Percentiles rank a stretch among this genome's conserved stretches.
phyloP scores from a whole-genome alignment of 768 basidiomycete genomes.

The Psilocybe tampanensis region DNA sequence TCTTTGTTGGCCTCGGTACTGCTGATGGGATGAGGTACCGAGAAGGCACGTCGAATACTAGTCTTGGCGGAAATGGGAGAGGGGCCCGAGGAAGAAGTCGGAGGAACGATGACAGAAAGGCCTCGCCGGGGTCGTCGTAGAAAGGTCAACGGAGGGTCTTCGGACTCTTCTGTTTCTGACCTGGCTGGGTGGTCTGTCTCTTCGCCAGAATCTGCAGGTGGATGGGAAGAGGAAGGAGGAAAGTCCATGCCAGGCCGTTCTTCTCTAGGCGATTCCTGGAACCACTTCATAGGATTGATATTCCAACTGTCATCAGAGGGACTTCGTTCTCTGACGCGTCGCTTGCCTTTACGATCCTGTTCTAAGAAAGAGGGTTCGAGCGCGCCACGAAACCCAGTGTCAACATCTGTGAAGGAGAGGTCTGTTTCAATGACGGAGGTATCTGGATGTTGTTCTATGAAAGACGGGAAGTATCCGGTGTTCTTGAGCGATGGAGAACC shows the following conservation, averaged over 20 bases:
- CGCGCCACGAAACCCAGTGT: constrained; percentile 62
- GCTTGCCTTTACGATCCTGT: constrained; percentile 50
- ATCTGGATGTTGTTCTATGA: constrained; percentile 30
- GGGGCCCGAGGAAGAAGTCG: constrained; percentile 7
- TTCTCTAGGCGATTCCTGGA: constrained; percentile 53
- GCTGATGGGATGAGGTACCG: constrained; percentile 30
- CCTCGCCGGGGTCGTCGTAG: constrained; percentile 18
- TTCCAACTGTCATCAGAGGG: constrained; percentile 55
- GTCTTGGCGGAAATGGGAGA: constrained; percentile 11
- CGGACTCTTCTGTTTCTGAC: constrained; percentile 15
- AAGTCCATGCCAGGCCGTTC: constrained; percentile 42
- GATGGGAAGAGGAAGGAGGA: constrained; percentile 15
- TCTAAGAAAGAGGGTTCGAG: constrained; percentile 50
- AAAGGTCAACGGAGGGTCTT: constrained; percentile 6
- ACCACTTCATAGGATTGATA: constrained; percentile 48
- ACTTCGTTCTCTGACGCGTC: constrained; percentile 34
- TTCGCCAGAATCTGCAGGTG: constrained; percentile 1
- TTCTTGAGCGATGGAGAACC: constrained; percentile 30
- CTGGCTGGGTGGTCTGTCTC: constrained; percentile 7
- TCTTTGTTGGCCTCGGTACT: constrained; percentile 21
- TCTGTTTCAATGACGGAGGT: constrained; percentile 32
- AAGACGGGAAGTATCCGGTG: constrained; percentile 17
- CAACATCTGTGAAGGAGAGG: constrained; percentile 34
- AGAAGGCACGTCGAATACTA: constrained; percentile 32
- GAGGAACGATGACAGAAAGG: constrained; percentile 11